Base-by-base conservation (phyloP, 257 asterid genomes). In the Ophiorrhiza pumila region DNA sequence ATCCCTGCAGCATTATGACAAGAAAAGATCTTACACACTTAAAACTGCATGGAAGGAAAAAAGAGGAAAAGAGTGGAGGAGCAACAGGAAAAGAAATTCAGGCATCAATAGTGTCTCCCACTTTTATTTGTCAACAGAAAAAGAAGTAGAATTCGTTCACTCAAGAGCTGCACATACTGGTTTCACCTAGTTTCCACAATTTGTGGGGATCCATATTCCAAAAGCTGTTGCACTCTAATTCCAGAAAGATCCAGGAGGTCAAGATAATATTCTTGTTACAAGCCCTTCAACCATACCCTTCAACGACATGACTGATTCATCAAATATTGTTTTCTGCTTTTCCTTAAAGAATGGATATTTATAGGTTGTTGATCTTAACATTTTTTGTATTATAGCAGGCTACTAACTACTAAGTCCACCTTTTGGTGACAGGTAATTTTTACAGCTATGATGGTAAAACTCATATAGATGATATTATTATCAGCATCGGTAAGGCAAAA, bases 1-100 rank as follows among this genome's bases (percentile, higher is more conserved):
- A 94, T 67, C 97, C 99, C 99, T 94, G 88, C 81, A 74, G 65
- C 14, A 60, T 63, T 39, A n/a, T 41, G 15, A 53, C 0, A 65
- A 74, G 68, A 77, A 25, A 14, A 67, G 35, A 14, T 11, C 15
- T n/a, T 29, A 43, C 55, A 53, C 22, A 55, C 53, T 32, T 31
- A 29, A 18, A 68, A 42, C 55, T 65, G 76, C 69, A 10, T 13
- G 49, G 55, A 35, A 62, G 10, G 49, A 47, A 45, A 34, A 14
- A 58, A 13, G 35, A 12, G 59, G 63, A 35, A 25, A 37, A 14
- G 45, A 15, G 5, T 20, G 1, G 47, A 14, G 31, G 50, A 17
- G 57, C 29, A 37, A 29, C n/a, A 58, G 58, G 43, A 58, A 57
- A 29, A 50, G 15, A 31, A 61, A 72, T 27, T 39, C 50, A n/a